Evolutionary conservation across 225 moss, liverwort and hornwort genomes (phyloP).

Genomic region (Climacium dendroides): DNA sequence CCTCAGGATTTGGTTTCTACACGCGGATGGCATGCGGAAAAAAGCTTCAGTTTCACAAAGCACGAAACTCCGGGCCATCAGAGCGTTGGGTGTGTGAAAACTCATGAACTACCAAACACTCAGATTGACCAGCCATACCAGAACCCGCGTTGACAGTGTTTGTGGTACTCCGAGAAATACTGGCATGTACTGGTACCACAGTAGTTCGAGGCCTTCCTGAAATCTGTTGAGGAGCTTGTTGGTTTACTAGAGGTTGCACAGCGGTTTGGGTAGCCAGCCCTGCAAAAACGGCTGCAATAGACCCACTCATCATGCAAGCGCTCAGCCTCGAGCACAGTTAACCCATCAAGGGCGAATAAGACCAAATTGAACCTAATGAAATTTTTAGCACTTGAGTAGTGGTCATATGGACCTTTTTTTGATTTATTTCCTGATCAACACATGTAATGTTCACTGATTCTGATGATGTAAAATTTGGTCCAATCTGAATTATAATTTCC

Average conservation of each 20-base stretch:
- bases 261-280: neutral
- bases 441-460: neutral
- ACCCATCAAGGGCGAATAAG: neutral
- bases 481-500: neutral
- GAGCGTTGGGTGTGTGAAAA: neutral
- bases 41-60: neutral
- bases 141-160: neutral
- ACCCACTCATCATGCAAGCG: neutral
- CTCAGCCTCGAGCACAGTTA: neutral
- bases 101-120: neutral
- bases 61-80: neutral
- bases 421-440: neutral
- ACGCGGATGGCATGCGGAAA: neutral
- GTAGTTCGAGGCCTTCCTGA: slow-evolving; percentile 1
- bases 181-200: neutral
- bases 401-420: neutral
- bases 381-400: neutral
- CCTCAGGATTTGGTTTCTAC: neutral
- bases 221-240: slow-evolving; percentile 10
- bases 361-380: neutral
- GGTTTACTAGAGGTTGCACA: neutral
- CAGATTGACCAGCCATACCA: slow-evolving; percentile 15
- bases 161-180: neutral
- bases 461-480: neutral
- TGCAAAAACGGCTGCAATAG: slow-evolving; percentile 8